Conservation (phyloP, 352 stramenopile genomes). For the Globisporangium camurandrum region DNA sequence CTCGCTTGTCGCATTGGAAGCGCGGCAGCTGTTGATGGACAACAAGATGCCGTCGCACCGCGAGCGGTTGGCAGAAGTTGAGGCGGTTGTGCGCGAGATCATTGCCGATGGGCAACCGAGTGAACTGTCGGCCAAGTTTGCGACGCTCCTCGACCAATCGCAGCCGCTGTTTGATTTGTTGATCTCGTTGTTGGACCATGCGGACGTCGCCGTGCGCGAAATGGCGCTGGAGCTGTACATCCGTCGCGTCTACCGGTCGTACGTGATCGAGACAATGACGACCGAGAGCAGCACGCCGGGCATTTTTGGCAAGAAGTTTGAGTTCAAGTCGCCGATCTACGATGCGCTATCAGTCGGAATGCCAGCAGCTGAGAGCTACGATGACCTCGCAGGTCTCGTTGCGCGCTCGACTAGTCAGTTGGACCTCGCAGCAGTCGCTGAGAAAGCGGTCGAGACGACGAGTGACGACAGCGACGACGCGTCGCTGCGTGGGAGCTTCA, state of each 20-base stretch:
- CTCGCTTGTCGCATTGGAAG: conserved; percentile 90
- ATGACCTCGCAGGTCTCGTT: conserved; percentile 67
- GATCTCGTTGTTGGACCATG: conserved; percentile 71
- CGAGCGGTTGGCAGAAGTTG: conserved; percentile 80
- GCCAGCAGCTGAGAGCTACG: conserved; percentile 72
- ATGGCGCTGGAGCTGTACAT: conserved; percentile 78
- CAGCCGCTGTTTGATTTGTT: conserved; percentile 83
- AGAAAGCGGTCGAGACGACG: conserved; percentile 15
- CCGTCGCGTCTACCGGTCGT: conserved; percentile 81
- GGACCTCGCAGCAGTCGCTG: conserved; percentile 19
- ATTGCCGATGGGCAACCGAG: conserved; percentile 37
- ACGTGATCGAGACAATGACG: conserved; percentile 80
- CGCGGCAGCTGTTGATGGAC: conserved; percentile 94
- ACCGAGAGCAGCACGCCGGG: conserved; percentile 39
- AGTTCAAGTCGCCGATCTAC: conserved; percentile 79
- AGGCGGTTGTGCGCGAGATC: conserved; percentile 64
- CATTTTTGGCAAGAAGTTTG: conserved; percentile 84
- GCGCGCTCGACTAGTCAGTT: conserved; percentile 49
- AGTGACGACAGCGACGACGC: conserved; percentile 9
- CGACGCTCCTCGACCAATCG: conserved; percentile 66
- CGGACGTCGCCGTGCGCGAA: conserved; percentile 58
- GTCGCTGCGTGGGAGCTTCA: conserved; percentile 23
- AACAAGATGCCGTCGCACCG: conserved; percentile 95
- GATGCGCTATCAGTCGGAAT: conserved; percentile 71
- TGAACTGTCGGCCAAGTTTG: conserved; percentile 50